phyloP scores from a whole-genome alignment of 2,329 filamentous ascomycete species.

The Zymoseptoria crescenta region DNA sequence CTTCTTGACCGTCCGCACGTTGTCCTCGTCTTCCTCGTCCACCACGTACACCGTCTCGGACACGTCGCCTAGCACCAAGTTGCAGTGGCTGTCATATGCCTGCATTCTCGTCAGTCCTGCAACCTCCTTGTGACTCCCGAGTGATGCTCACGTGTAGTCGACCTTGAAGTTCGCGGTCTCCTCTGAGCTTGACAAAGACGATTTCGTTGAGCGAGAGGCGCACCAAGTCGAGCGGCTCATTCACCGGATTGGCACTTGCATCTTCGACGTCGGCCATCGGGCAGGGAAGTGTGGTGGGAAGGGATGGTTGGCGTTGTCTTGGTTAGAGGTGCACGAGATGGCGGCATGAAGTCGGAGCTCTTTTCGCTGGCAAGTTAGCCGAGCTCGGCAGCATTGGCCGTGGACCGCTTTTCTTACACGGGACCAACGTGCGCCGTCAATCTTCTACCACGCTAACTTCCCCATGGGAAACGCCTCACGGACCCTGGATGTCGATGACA shows the following conservation, averaged over 20 bases:
- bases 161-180: constrained; percentile 91
- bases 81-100: constrained; percentile 99
- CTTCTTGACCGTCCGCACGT: constrained; percentile 82
- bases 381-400: background rate
- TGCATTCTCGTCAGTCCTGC: constrained; percentile 34
- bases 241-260: constrained; percentile 51
- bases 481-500: constrained; percentile 16
- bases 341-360: background rate
- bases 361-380: background rate
- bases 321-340: background rate
- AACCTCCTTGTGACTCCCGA: background rate
- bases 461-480: constrained; percentile 13
- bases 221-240: constrained; percentile 92
- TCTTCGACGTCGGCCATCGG: constrained; percentile 76
- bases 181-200: constrained; percentile 93
- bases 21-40: constrained; percentile 76
- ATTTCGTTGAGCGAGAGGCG: constrained; percentile 90
- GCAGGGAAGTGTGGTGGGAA: constrained; percentile 2
- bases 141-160: constrained; percentile 69
- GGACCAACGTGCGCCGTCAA: background rate
- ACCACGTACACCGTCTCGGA: constrained; percentile 95
- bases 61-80: constrained; percentile 89
- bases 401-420: background rate
- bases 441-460: constrained; percentile 1
- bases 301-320: background rate